Percentiles rank a stretch among this genome's conserved stretches.
Conservation (phyloP, 495 filamentous ascomycete species). For the Daldinia bambusicola region DNA sequence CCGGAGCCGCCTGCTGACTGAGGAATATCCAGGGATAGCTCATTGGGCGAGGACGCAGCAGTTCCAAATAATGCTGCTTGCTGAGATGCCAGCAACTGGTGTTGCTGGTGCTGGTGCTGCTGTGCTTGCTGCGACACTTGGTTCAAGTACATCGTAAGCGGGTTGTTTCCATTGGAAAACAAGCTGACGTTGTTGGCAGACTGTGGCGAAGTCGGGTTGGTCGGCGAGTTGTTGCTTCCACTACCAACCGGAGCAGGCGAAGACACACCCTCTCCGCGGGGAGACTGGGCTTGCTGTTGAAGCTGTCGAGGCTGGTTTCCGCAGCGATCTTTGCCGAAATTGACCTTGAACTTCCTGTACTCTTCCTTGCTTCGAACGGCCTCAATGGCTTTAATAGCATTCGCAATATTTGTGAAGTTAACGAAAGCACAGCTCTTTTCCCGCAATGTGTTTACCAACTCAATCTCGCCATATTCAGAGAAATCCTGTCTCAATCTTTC, state of each 20-base stretch:
- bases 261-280: conserved; percentile 68
- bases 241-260: conserved; percentile 72
- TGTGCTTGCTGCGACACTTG: conserved; percentile 84
- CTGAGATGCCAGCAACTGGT: conserved; percentile 68
- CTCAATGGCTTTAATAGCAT: conserved; percentile 99
- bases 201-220: conserved; percentile 51
- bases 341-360: conserved; percentile 98
- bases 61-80: conserved; percentile 70
- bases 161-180: conserved; percentile 86
- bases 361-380: conserved; percentile 93
- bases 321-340: conserved; percentile 98
- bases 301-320: conserved; percentile 93
- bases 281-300: conserved; percentile 74
- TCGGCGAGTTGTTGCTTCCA: conserved; percentile 65
- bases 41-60: conserved; percentile 65
- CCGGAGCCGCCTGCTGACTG: conserved; percentile 62
- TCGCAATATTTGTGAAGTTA: conserved; percentile 99
- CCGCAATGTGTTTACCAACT: conserved; percentile 93
- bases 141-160: conserved; percentile 91
- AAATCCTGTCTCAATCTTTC: conserved; percentile 96
- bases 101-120: conserved; percentile 77
- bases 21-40: conserved; percentile 64
- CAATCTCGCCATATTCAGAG: conserved; percentile 97
- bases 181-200: conserved; percentile 63
- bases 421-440: conserved; percentile 99